Evolutionary conservation across 129 eudicot species (phyloP).

Genomic region (Chrysanthemum seticuspe): DNA sequence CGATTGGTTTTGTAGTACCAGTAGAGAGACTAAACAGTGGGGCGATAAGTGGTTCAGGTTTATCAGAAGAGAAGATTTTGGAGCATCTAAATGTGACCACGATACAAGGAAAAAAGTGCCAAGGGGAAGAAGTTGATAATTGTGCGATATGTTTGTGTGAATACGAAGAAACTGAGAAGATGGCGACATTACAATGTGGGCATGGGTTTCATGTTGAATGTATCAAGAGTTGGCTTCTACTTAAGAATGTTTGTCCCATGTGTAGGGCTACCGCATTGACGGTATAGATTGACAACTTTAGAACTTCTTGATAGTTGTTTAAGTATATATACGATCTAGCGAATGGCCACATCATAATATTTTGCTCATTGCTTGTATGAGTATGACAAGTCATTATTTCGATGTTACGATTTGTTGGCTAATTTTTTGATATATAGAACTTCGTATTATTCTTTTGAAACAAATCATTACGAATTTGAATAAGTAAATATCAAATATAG

Average conservation of each 20-base stretch:
- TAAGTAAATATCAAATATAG: too few species aligned
- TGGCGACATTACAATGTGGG: not conserved
- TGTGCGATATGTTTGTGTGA: conserved; percentile 6
- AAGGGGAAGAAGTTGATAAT: not conserved
- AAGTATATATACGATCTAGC: too few species aligned
- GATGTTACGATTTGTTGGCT: too few species aligned
- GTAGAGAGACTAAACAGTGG: too few species aligned
- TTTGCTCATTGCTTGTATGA: too few species aligned
- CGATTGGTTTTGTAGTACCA: too few species aligned
- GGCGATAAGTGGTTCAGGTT: not conserved
- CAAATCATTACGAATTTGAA: too few species aligned
- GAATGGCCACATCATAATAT: too few species aligned
- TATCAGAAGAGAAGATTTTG: conserved; percentile 4
- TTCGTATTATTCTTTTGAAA: too few species aligned
- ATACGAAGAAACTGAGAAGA: not conserved
- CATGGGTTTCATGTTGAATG: not conserved
- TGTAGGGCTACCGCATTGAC: not conserved
- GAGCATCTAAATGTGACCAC: not conserved
- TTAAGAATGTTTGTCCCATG: not conserved
- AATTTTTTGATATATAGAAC: too few species aligned
- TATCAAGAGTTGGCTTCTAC: not conserved
- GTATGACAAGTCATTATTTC: too few species aligned
- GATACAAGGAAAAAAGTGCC: too few species aligned
- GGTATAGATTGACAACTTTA: not conserved
- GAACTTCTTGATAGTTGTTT: not conserved